A percentile compares a stretch with the other conserved stretches of the same genome.
Evolutionary conservation across 1,284 basidiomycete genomes (phyloP).

Genomic region (Papiliotrema laurentii): DNA sequence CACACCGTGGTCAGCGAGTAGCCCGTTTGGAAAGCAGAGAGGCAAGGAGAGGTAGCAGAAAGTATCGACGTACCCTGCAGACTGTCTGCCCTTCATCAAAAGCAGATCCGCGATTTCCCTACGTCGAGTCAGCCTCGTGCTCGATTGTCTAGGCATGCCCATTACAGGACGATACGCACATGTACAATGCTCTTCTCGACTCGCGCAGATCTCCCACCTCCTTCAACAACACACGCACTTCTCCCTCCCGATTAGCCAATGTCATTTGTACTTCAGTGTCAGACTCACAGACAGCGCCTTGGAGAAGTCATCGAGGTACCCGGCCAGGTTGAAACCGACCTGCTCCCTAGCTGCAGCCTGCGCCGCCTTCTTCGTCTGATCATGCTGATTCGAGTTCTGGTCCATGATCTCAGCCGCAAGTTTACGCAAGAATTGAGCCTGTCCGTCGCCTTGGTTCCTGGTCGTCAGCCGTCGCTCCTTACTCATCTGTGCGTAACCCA

Average conservation of each 20-base stretch:
- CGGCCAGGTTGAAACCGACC: slow-evolving; percentile 47
- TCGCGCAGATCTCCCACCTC: slow-evolving; percentile 47
- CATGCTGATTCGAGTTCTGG: slow-evolving; percentile 46
- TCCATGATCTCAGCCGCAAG: slow-evolving; percentile 42
- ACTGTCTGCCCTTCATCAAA: slow-evolving; percentile 46
- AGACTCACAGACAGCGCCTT: slow-evolving; percentile 39
- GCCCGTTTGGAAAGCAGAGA: not conserved
- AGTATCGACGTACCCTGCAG: slow-evolving; percentile 27
- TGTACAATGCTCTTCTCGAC: slow-evolving; percentile 44
- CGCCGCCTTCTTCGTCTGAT: slow-evolving; percentile 35
- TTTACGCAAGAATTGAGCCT: slow-evolving; percentile 41
- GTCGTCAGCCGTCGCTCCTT: slow-evolving; percentile 8
- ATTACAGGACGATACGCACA: slow-evolving; percentile 23
- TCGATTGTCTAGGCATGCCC: not conserved
- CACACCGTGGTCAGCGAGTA: slow-evolving; percentile 1
- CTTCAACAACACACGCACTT: slow-evolving; percentile 43
- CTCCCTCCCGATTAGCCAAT: slow-evolving; percentile 22
- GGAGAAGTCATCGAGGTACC: slow-evolving; percentile 47
- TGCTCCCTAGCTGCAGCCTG: slow-evolving; percentile 44
- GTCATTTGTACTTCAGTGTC: not conserved
- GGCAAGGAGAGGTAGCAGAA: too few relatives aligned
- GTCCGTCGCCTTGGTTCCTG: slow-evolving; percentile 34
- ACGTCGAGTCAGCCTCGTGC: not conserved
- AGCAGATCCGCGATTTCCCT: slow-evolving; percentile 46
- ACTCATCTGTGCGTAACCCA: slow-evolving; percentile 10